Evolutionary conservation across 352 stramenopile species (phyloP).

Genomic region (Phytophthora hibernalis): DNA sequence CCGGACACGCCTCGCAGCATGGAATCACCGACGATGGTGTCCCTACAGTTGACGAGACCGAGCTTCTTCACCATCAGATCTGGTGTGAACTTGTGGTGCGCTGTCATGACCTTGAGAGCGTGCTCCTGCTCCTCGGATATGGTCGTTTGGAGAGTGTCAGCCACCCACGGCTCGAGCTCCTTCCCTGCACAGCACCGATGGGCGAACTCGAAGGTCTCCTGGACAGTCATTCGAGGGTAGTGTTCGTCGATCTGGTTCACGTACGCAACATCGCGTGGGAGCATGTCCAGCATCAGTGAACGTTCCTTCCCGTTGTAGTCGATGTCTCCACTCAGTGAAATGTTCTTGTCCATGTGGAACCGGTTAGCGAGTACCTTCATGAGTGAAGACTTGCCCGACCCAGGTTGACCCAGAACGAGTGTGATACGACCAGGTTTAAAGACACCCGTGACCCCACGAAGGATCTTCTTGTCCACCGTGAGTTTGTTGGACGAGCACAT

Average conservation of each 20-base stretch:
- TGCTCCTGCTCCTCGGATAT: constrained; percentile 43
- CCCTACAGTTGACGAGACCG: constrained; percentile 55
- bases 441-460: constrained; percentile 49
- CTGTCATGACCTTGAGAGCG: constrained; percentile 41
- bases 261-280: constrained; percentile 58
- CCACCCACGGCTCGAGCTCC: constrained; percentile 48
- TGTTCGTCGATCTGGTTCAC: constrained; percentile 56
- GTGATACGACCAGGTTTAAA: constrained; percentile 59
- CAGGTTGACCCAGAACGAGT: constrained; percentile 50
- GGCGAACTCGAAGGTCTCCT: constrained; percentile 67
- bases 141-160: constrained; percentile 38
- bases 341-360: constrained; percentile 57
- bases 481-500: constrained; percentile 21
- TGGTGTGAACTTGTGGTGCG: constrained; percentile 39
- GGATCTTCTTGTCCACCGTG: constrained; percentile 58
- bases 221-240: constrained; percentile 52
- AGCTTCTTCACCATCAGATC: constrained; percentile 54
- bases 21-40: constrained; percentile 64
- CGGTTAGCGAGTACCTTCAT: constrained; percentile 59
- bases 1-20: constrained; percentile 62
- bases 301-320: constrained; percentile 56
- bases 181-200: constrained; percentile 46
- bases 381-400: not conserved
- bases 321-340: constrained; percentile 50
- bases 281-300: constrained; percentile 27